Evolutionary conservation across 2,329 filamentous ascomycete genomes (phyloP).

Genomic region (Sodiomyces alkalinus): DNA sequence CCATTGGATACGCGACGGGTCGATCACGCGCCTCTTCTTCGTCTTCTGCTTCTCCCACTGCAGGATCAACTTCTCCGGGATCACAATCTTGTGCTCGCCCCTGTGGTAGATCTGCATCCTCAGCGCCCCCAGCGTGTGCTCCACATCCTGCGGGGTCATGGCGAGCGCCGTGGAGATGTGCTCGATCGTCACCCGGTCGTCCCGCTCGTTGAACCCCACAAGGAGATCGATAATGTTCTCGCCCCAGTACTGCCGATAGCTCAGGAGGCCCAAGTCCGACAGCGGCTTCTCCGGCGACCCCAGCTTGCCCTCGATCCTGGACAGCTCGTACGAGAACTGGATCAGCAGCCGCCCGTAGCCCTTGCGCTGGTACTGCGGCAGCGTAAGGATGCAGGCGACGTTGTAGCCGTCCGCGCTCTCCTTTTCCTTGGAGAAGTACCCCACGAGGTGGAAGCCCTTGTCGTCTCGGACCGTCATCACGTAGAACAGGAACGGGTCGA

Average conservation of each 20-base stretch:
- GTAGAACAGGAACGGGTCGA: constrained; percentile 98
- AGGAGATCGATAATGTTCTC: constrained; percentile 84
- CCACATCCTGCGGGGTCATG: constrained; percentile 96
- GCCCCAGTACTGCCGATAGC: constrained; percentile 95
- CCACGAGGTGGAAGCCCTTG: constrained; percentile 86
- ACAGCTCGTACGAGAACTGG: constrained; percentile 93
- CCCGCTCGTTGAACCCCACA: constrained; percentile 52
- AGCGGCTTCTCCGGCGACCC: constrained; percentile 95
- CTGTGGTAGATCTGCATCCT: constrained; percentile 95
- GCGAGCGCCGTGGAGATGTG: constrained; percentile 63
- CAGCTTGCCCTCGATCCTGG: constrained; percentile 85
- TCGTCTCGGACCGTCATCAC: constrained; percentile 88
- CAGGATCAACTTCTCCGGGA: constrained; percentile 70
- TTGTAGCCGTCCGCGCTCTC: constrained; percentile 96
- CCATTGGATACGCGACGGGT: constrained; percentile 72
- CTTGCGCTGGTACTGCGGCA: constrained; percentile 91
- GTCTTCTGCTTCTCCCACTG: constrained; percentile 66
- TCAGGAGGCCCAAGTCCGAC: constrained; percentile 80
- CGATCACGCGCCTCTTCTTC: constrained; percentile 64
- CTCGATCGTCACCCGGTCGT: constrained; percentile 70
- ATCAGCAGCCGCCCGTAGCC: constrained; percentile 89
- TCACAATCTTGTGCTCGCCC: constrained; percentile 89
- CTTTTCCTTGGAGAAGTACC: constrained; percentile 99
- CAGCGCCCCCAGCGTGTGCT: constrained; percentile 84
- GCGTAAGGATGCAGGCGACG: constrained; percentile 89